A percentile compares a stretch with the other conserved stretches of the same genome.
phyloP scores from a whole-genome alignment of 2,329 filamentous ascomycete genomes.

The Magnaporthales sp. region DNA sequence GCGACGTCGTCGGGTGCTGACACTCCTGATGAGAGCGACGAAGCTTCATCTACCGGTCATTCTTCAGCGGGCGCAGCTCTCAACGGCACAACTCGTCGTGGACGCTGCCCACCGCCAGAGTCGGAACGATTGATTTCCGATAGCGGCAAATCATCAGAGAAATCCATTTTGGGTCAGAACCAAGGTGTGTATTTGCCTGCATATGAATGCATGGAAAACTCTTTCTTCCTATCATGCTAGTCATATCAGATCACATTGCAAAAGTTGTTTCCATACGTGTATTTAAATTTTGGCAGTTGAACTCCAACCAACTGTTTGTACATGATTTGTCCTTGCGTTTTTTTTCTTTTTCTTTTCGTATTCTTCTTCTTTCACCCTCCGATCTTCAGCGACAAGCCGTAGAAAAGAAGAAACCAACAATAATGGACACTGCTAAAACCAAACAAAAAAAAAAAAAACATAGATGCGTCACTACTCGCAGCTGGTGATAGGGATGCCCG shows the following conservation, averaged over 20 bases:
- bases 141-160: no score
- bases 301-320: no score
- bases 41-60: background rate
- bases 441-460: background rate
- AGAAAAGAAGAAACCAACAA: no score
- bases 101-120: background rate
- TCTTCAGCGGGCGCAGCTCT: background rate
- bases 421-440: background rate
- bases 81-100: background rate
- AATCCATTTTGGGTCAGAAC: no score
- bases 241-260: background rate
- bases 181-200: background rate
- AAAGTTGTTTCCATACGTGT: no score
- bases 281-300: no score
- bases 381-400: no score
- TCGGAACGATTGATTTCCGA: background rate
- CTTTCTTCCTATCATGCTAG: background rate
- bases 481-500: slow-evolving; percentile 9
- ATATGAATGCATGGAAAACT: background rate
- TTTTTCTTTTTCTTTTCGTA: background rate
- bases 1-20: slow-evolving; percentile 4
- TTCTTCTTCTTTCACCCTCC: no score
- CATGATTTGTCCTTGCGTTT: no score
- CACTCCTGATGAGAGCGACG: background rate
- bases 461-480: background rate